phyloP scores from a whole-genome alignment of 768 basidiomycete genomes.

The Phaffia australis region DNA sequence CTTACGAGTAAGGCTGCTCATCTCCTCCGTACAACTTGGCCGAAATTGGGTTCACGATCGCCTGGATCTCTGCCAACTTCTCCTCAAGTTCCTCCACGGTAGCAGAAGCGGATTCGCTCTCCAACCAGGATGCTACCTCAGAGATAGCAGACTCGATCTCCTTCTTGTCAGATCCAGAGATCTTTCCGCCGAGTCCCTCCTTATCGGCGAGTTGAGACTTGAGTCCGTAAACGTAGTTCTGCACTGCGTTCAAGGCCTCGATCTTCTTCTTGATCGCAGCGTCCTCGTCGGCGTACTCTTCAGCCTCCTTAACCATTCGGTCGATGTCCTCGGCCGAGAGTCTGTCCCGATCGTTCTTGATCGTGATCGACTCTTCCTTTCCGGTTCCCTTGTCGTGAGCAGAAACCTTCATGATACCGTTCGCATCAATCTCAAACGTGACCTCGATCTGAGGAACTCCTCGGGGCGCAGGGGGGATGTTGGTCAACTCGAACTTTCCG shows the following conservation, averaged over 20 bases:
- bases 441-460: slow-evolving; percentile 73
- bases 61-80: slow-evolving; percentile 61
- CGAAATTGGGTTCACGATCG: slow-evolving; percentile 70
- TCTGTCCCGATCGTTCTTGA: slow-evolving; percentile 93
- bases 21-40: slow-evolving; percentile 54
- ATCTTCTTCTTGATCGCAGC: slow-evolving; percentile 40
- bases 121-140: slow-evolving; percentile 85
- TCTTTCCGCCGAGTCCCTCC: slow-evolving; percentile 81
- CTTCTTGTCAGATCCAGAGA: slow-evolving; percentile 34
- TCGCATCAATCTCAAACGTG: slow-evolving; percentile 92
- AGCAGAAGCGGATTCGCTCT: slow-evolving; percentile 65
- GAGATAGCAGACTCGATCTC: slow-evolving; percentile 68
- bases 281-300: slow-evolving; percentile 86
- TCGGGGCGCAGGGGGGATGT: slow-evolving; percentile 33
- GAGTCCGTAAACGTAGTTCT: slow-evolving; percentile 56
- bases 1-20: slow-evolving; percentile 21
- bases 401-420: slow-evolving; percentile 92
- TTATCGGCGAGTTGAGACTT: slow-evolving; percentile 77
- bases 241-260: slow-evolving; percentile 39
- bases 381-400: slow-evolving; percentile 59
- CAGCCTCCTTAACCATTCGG: slow-evolving; percentile 89
- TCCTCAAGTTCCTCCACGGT: slow-evolving; percentile 82
- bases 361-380: slow-evolving; percentile 57
- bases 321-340: slow-evolving; percentile 94
- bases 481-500: slow-evolving; percentile 58